Evolutionary conservation across 768 basidiomycete genomes (phyloP), one percentile per base, ranked within the genome.

Genomic region (Tricholoma matsutake): DNA sequence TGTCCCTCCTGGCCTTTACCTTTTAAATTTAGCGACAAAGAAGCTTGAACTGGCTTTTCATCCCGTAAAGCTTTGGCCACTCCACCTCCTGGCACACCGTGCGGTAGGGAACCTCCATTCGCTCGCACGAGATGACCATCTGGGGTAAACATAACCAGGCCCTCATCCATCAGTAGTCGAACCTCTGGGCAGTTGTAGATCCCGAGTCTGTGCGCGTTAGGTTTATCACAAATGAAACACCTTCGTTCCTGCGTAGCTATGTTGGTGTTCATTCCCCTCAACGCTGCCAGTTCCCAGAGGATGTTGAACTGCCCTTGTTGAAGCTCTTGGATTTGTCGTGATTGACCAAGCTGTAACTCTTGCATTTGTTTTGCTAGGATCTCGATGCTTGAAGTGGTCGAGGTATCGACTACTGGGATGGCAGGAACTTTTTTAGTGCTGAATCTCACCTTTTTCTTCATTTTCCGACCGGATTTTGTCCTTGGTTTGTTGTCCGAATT

Each of bases 121-220:
- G 39, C 8, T 39, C 37, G 14, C 37, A 39, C 31, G 7, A 54
- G 53, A 3, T 20, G 3, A 4, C 53, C 29, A 16, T 54, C 29
- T 4, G 28, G n/a, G 14, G 29, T 31, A n/a, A n/a, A n/a, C 22
- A 25, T 25, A 54, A 31, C 53, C 3, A 54, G 29, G 10, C 53
- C 53, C 28, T 54, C 53, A 1, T 54, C 53, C 1, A 32, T 31
- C 2, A 54, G 53, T 31, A 16, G 6, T 1, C 16, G 10, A 10
- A 54, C 53, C 29, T 54, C 53, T 31, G 53, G 53, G 53, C 53
- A 54, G 29, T 54, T 18, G 25, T 54, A 35, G n/a, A 54, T 10
- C 1, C 53, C 29, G 7, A 54, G 53, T 25, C 29, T 54, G 13
- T 54, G 53, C 5, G 29, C 16, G 14, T 54, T 35, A 54, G 16